These are phyloP conservation scores for Trichophyton mentagrophytes DNA, from an alignment of 2,329 filamentous ascomycete genomes.

Conservation along the genomic window DNA sequence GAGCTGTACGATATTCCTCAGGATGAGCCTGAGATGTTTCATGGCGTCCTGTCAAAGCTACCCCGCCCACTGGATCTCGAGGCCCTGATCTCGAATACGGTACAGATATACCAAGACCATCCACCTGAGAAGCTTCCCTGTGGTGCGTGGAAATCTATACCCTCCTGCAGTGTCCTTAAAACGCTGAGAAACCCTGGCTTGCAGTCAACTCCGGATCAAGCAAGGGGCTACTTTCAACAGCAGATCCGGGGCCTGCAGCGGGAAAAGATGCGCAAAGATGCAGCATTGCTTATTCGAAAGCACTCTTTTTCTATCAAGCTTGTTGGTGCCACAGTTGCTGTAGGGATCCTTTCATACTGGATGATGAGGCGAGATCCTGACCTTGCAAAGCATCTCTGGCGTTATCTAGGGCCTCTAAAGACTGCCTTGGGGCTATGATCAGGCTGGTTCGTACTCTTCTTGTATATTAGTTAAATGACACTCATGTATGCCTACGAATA, in stretches of 20 bases:
- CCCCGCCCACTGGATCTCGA: constrained; percentile 73
- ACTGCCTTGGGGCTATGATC: background rate
- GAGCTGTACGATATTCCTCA: constrained; percentile 74
- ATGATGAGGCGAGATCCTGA: constrained; percentile 40
- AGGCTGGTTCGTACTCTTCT: too few species aligned
- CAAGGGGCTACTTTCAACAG: constrained; percentile 52
- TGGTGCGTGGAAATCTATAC: constrained; percentile 58
- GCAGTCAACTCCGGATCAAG: constrained; percentile 51
- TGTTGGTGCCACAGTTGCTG: constrained; percentile 50
- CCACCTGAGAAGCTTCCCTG: constrained; percentile 59
- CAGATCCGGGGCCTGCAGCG: constrained; percentile 62
- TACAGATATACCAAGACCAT: constrained; percentile 48
- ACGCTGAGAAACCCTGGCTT: constrained; percentile 51
- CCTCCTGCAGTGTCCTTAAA: constrained; percentile 67
- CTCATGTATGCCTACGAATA: background rate
- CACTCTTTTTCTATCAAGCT: constrained; percentile 54
- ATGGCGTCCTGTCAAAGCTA: constrained; percentile 74
- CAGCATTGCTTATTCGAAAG: constrained; percentile 43
- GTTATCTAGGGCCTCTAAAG: background rate
- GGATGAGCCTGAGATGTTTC: constrained; percentile 85
- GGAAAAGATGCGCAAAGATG: constrained; percentile 45
- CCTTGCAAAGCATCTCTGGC: background rate
- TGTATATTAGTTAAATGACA: background rate
- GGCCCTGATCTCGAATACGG: constrained; percentile 54
- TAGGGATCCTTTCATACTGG: constrained; percentile 57